A percentile compares a stretch with the other conserved stretches of the same genome.
Evolutionary conservation across 2,329 filamentous ascomycete genomes (phyloP).

Genomic region (Sporothrix mexicana): DNA sequence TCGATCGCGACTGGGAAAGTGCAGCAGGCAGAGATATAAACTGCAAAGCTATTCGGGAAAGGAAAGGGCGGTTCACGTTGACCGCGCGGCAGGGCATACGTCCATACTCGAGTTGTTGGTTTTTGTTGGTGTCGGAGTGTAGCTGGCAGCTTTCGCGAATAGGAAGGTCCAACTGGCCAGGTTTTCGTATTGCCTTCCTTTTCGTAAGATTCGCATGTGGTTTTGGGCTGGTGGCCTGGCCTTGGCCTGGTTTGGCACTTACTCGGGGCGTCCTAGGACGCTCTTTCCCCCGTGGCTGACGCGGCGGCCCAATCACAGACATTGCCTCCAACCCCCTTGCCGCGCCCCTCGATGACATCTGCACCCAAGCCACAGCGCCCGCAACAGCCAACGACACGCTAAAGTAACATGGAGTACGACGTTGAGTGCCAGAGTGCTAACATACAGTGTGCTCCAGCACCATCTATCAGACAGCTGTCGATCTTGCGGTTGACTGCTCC

Average conservation of each 20-base stretch:
- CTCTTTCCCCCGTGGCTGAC: constrained; percentile 9
- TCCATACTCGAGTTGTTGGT: constrained; percentile 27
- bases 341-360: constrained; percentile 26
- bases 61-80: constrained; percentile 32
- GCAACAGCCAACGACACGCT: constrained; percentile 11
- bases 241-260: neutral
- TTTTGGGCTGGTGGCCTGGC: neutral
- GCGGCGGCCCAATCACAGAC: constrained; percentile 20
- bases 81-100: constrained; percentile 25
- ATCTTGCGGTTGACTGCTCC: constrained; percentile 8
- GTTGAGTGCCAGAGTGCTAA: neutral
- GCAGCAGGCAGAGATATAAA: neutral
- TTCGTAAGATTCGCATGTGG: constrained; percentile 26
- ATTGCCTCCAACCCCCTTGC: neutral
- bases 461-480: constrained; percentile 18
- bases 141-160: constrained; percentile 12
- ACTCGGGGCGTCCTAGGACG: neutral
- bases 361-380: constrained; percentile 28
- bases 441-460: neutral
- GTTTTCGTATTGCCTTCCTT: constrained; percentile 19
- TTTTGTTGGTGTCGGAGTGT: neutral
- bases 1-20: neutral
- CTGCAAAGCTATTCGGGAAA: neutral
- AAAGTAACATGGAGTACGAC: neutral
- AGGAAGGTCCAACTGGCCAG: constrained; percentile 29